phyloP scores from a whole-genome alignment of 306 rosid species.

The Casuarina cunninghamiana region DNA sequence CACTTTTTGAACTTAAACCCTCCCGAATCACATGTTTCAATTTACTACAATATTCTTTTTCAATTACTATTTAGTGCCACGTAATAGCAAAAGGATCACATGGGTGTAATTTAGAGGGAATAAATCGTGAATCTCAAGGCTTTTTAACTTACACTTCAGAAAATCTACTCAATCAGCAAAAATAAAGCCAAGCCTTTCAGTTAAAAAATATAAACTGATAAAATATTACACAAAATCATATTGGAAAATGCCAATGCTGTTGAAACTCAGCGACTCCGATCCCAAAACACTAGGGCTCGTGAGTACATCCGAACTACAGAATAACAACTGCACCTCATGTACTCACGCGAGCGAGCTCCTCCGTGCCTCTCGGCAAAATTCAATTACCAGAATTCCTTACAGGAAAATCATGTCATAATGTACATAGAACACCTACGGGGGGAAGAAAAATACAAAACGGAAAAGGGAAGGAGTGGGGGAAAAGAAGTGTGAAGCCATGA shows the following conservation, averaged over 20 bases:
- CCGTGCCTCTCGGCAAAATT: conserved; percentile 60
- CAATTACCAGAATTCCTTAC: conserved; percentile 56
- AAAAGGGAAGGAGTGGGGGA: neutral
- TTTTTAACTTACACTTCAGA: too few relatives aligned
- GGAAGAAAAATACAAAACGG: conserved; percentile 26
- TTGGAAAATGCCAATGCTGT: conserved; percentile 38
- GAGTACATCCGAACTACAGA: conserved; percentile 34
- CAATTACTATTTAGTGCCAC: too few relatives aligned
- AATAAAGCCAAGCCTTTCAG: too few relatives aligned
- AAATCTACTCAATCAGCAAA: too few relatives aligned
- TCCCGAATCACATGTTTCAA: too few relatives aligned
- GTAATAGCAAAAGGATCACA: too few relatives aligned
- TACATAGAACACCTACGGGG: conserved; percentile 59
- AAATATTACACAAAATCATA: conserved; percentile 49
- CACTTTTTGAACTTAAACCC: too few relatives aligned
- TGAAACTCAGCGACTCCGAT: conserved; percentile 35
- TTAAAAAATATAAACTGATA: neutral
- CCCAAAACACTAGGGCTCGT: conserved; percentile 38
- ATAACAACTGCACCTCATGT: conserved; percentile 46
- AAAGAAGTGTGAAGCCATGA: conserved; percentile 41
- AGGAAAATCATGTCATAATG: conserved; percentile 57
- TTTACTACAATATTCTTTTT: too few relatives aligned
- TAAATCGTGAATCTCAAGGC: too few relatives aligned
- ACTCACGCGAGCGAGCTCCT: conserved; percentile 44
- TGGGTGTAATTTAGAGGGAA: too few relatives aligned